Evolutionary conservation across 2,329 filamentous ascomycete species (phyloP), one percentile per base, ranked within the genome.

Genomic region (Blumeria graminis): DNA sequence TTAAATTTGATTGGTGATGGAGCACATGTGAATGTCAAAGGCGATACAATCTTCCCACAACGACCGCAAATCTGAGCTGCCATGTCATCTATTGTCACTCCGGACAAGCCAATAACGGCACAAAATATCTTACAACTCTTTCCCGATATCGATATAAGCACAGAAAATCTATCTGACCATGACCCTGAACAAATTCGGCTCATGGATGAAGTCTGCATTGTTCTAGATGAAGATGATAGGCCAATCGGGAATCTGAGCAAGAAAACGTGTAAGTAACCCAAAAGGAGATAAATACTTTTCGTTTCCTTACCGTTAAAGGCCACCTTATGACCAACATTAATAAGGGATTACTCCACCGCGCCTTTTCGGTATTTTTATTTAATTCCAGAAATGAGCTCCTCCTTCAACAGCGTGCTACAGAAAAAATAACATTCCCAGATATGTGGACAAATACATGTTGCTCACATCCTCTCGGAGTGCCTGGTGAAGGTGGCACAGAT

Each of bases 371-470:
- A 63, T 98, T 98, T 74, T 81, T 98, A 63, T 98, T 98, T 75
- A 87, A 96, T 72, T 83, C 86, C 60, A 77, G 92, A 68, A 93
- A 95, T 70, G 84, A 88, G 64, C 75, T 96, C 59, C 83, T 98
- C 48, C 80, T 98, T 55, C 92, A 98, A 72, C 92, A 96, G 74
- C 85, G 92, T 62, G 92, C 92, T 33, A 74, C 81, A 43, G 90
- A 96, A 73, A 98, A 98, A 75, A 98, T 98, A 67, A 98, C 92
- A 6, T 98, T 98, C 72, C 90, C 92, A 53, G 87, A 94, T 68
- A 89, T 95, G 83, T 98, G 92, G 92, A 98, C 92, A 61, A 98
- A 98, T 72, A 98, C 92, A 35, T 98, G 92, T 77, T 98, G 92
- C 75, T 98, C 92, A 41, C 92, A 98, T 70, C 92, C 92, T 5